Conservation (phyloP, 2,329 filamentous ascomycete genomes). For the Rhynchosporium agropyri region DNA sequence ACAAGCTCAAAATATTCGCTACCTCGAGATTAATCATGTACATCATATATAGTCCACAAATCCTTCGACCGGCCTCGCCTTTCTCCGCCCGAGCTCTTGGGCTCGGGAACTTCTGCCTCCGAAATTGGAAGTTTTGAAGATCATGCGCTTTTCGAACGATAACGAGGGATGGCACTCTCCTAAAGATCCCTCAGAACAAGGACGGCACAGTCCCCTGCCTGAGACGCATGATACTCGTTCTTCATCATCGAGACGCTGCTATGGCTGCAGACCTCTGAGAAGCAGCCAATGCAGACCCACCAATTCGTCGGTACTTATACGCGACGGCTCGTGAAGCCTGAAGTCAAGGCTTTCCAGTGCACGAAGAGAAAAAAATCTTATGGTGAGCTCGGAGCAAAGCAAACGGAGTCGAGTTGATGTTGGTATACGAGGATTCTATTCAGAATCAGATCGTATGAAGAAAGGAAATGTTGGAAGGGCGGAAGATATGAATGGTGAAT, state of each 20-base stretch:
- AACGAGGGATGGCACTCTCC: neutral
- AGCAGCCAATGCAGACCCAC: neutral
- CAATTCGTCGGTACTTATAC: too few species aligned
- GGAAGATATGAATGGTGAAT: too few species aligned
- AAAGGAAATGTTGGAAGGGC: neutral
- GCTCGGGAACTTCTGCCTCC: neutral
- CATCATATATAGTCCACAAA: too few species aligned
- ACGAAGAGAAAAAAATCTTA: neutral
- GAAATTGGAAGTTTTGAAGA: conserved; percentile 13
- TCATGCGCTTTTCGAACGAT: neutral
- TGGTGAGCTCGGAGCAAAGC: neutral
- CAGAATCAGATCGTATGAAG: conserved; percentile 10
- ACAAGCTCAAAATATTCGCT: conserved; percentile 5
- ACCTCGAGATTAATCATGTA: neutral
- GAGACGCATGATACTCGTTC: neutral
- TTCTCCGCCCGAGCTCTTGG: too few species aligned
- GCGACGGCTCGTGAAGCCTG: too few species aligned
- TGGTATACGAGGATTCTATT: neutral
- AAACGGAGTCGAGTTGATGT: neutral
- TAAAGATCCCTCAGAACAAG: neutral
- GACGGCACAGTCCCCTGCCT: neutral
- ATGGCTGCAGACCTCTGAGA: conserved; percentile 38
- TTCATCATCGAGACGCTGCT: conserved; percentile 38
- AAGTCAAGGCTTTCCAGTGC: neutral
- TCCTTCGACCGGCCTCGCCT: too few species aligned